Base-by-base conservation (phyloP, 2,329 filamentous ascomycete genomes). In the Aspergillus candidus region DNA sequence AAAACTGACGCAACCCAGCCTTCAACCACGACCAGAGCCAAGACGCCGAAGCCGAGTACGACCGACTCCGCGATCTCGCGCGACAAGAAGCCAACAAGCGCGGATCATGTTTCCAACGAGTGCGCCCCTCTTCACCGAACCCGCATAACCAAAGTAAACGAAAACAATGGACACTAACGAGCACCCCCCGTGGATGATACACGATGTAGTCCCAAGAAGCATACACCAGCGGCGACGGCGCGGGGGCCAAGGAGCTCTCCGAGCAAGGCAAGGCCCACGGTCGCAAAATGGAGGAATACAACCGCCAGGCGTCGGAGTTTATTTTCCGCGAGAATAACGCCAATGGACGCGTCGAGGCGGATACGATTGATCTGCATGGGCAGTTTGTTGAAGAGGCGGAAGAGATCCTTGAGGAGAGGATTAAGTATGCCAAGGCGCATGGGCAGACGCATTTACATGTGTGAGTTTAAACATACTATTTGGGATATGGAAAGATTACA, bases 301-400 rank as follows among this genome's bases (percentile, higher is more conserved):
- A 96, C 74, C 82, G 79, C 53, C 88, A 95, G 67, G 93, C 93
- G 1, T 88, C 87, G 47, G 87, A 96, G 47, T 94, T 80, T 68
- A 97, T 97, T 63, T 96, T 98, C 73, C 84, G 89, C 33, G 88
- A 91, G 71, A 96, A 96, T 73, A 97, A 97, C 64, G 83, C 86
- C 14, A 67, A 74, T 3, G 86, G 81, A 13, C 81, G 84, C 49
- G 84, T 94, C 8, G 77, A 80, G 12, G 74, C 74, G 33, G 91
- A 97, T 68, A 88, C 86, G 7, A 90, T 98, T 57, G 93, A 98
- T 69, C 75, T 98, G 38, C 93, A 98, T 66, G 93, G 93, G 3
- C 86, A 94, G 62, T 96, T 85, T 59, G 90, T 95, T 47, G 88
- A 95, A 64, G 93, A 97, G 72, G 93, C 93, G 4, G 89, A 95